A percentile compares a stretch with the other conserved stretches of the same genome.
phyloP scores from a whole-genome alignment of 805 yeast species.

The Osmozyma mogii region DNA sequence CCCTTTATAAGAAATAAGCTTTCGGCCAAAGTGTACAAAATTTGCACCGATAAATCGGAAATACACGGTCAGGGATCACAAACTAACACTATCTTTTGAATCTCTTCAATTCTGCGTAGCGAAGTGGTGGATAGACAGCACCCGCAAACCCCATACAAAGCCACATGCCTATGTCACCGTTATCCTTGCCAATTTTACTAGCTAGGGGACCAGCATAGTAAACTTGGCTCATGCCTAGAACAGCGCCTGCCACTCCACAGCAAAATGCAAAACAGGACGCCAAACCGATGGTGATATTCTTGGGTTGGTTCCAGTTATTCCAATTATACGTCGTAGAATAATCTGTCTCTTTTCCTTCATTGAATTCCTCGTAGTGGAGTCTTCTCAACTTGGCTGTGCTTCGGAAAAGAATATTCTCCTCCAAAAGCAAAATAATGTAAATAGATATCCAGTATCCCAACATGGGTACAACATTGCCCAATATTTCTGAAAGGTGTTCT shows the following conservation, averaged over 20 bases:
- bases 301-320: conserved; percentile 21
- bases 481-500: conserved; percentile 7
- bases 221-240: conserved; percentile 16
- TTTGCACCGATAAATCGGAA: too few relatives aligned
- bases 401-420: conserved; percentile 7
- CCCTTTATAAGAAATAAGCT: too few relatives aligned
- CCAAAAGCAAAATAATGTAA: conserved; percentile 8
- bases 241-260: conserved; percentile 15
- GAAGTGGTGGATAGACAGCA: conserved; percentile 9
- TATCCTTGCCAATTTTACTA: conserved; percentile 8
- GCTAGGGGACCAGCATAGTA: conserved; percentile 15
- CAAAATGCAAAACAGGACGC: conserved; percentile 10
- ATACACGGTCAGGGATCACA: too few relatives aligned
- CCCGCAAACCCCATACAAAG: conserved; percentile 13
- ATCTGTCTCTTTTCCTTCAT: too few relatives aligned
- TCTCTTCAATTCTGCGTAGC: conserved; percentile 10
- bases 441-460: conserved; percentile 13
- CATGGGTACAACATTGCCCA: conserved; percentile 11
- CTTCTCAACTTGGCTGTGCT: too few relatives aligned
- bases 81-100: too few relatives aligned
- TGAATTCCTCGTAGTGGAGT: too few relatives aligned
- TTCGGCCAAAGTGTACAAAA: too few relatives aligned
- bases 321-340: too few relatives aligned
- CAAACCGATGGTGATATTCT: conserved; percentile 14
- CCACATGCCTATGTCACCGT: conserved; percentile 18